A percentile compares a stretch with the other conserved stretches of the same genome.
phyloP scores from a whole-genome alignment of 2,329 filamentous ascomycete genomes.

The Pseudopithomyces maydicus region DNA sequence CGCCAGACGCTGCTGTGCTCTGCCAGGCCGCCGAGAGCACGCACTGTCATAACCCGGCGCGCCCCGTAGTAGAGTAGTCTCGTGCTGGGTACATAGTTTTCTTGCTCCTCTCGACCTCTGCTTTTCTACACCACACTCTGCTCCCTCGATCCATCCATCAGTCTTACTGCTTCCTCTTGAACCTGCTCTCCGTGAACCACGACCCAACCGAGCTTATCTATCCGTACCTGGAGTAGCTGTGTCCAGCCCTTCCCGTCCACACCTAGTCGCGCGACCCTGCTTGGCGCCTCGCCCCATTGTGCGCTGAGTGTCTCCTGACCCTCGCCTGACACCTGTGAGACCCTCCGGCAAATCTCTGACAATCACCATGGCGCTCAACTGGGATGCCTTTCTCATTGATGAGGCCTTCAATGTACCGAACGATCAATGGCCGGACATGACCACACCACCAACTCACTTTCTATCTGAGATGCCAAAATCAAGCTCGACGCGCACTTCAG shows the following conservation, averaged over 20 bases:
- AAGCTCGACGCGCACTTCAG: slow-evolving; percentile 37
- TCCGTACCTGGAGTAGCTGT: slow-evolving; percentile 9
- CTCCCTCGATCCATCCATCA: slow-evolving; percentile 1
- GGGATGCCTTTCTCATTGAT: slow-evolving; percentile 45
- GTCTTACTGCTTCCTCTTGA: neutral
- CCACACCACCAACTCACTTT: slow-evolving; percentile 31
- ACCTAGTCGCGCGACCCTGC: slow-evolving; percentile 30
- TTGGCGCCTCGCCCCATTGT: slow-evolving; percentile 22
- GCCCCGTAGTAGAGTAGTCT: slow-evolving; percentile 11
- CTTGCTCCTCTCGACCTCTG: slow-evolving; percentile 6
- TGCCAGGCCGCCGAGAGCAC: slow-evolving; percentile 16
- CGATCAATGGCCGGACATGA: slow-evolving; percentile 46
- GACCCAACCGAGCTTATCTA: slow-evolving; percentile 30
- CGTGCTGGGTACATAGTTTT: slow-evolving; percentile 1
- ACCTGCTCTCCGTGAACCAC: slow-evolving; percentile 5
- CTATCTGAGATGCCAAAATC: slow-evolving; percentile 43
- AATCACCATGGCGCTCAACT: slow-evolving; percentile 46
- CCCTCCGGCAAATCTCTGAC: slow-evolving; percentile 32
- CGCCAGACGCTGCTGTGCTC: slow-evolving; percentile 12
- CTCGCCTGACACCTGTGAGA: slow-evolving; percentile 40
- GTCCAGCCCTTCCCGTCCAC: slow-evolving; percentile 17
- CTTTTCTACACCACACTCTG: slow-evolving; percentile 1
- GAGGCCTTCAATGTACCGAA: slow-evolving; percentile 43
- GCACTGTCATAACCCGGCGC: slow-evolving; percentile 27
- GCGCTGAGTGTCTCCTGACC: slow-evolving; percentile 42